Evolutionary conservation across 306 rosid genomes (phyloP).

Genomic region (Gleditsia sinensis): DNA sequence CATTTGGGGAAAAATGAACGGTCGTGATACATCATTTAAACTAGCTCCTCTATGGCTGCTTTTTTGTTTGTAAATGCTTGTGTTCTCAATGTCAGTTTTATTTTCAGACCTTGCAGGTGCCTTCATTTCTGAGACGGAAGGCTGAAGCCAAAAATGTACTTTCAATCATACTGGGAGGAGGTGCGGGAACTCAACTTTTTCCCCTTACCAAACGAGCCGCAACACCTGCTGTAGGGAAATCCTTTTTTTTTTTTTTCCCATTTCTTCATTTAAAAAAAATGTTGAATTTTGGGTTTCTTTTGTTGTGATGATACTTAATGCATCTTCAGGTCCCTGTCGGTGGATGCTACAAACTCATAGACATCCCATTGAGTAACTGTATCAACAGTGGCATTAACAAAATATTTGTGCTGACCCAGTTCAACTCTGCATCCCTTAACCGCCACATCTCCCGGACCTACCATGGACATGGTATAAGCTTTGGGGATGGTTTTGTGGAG

Average conservation of each 20-base stretch:
- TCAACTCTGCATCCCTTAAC: constrained; percentile 85
- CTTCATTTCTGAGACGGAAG: constrained; percentile 50
- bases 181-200: constrained; percentile 78
- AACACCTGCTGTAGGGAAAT: constrained; percentile 71
- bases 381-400: constrained; percentile 90
- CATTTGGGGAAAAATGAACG: no score
- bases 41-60: constrained; percentile 9
- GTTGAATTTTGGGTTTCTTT: constrained; percentile 5
- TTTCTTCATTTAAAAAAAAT: no score
- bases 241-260: no score
- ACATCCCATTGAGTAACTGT: constrained; percentile 96
- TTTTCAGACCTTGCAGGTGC: constrained; percentile 67
- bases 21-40: neutral
- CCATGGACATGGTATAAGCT: constrained; percentile 82
- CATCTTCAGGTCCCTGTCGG: constrained; percentile 88
- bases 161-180: constrained; percentile 88
- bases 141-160: constrained; percentile 80
- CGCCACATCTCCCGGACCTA: constrained; percentile 93
- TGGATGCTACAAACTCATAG: constrained; percentile 92
- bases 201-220: constrained; percentile 86
- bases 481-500: constrained; percentile 97
- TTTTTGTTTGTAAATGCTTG: constrained; percentile 9
- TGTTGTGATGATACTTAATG: constrained; percentile 18
- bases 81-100: constrained; percentile 24
- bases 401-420: constrained; percentile 82